Conservation (phyloP, 2,329 filamentous ascomycete genomes). For the Ceratocystis albifundus region DNA sequence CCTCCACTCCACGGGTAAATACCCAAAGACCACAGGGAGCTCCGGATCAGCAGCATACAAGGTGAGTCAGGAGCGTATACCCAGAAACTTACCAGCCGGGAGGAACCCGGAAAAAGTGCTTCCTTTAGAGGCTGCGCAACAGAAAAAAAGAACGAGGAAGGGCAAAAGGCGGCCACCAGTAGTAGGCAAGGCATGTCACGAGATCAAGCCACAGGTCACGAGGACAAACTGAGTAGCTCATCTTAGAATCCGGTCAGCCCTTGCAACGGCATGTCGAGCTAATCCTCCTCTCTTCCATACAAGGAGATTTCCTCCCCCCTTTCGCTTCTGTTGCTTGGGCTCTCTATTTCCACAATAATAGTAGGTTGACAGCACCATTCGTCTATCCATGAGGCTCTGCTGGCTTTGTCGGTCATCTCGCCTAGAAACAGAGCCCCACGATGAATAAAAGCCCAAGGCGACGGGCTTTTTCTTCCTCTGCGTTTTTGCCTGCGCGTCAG, state of each 20-base stretch:
- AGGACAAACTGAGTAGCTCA: neutral
- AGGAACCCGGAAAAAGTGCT: neutral
- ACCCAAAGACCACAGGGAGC: neutral
- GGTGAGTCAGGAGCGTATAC: neutral
- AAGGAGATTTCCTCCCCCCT: too few relatives aligned
- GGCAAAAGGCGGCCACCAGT: neutral
- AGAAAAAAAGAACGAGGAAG: neutral
- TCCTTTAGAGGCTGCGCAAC: neutral
- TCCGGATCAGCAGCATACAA: neutral
- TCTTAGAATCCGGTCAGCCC: neutral
- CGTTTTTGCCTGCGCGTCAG: too few relatives aligned
- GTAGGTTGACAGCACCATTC: too few relatives aligned
- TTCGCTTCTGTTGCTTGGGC: too few relatives aligned
- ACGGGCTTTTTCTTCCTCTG: too few relatives aligned
- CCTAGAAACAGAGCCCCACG: too few relatives aligned
- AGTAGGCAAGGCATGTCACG: conserved; percentile 2
- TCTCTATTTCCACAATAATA: too few relatives aligned
- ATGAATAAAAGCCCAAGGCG: too few relatives aligned
- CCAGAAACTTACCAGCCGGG: neutral
- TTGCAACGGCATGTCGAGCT: too few relatives aligned
- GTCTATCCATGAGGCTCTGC: too few relatives aligned
- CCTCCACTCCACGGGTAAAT: neutral
- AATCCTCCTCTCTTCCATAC: too few relatives aligned
- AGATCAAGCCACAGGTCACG: neutral
- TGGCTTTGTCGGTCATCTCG: too few relatives aligned